phyloP scores from a whole-genome alignment of 805 yeast genomes.

The Jamesozyma jinghongensis region DNA sequence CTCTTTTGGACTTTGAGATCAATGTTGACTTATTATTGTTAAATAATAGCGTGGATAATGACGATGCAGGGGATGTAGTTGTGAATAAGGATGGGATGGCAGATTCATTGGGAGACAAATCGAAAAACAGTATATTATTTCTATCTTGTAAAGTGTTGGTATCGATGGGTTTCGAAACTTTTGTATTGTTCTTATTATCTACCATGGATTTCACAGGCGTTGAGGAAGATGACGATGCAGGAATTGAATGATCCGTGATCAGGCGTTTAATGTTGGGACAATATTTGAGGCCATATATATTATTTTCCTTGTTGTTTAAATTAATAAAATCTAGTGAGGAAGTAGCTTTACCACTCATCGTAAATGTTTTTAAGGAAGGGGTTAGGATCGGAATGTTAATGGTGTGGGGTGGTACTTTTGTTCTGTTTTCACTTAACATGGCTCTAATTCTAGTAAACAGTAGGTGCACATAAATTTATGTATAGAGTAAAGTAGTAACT shows the following conservation, averaged over 20 bases:
- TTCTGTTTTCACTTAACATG: no score
- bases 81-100: constrained; percentile 9
- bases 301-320: constrained; percentile 7
- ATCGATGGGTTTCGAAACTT: not conserved
- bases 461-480: no score
- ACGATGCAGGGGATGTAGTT: constrained; percentile 5
- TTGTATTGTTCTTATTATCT: no score
- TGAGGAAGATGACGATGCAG: not conserved
- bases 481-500: no score
- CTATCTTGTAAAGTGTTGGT: not conserved
- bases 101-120: constrained; percentile 18
- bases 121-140: constrained; percentile 13
- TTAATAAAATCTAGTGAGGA: constrained; percentile 5
- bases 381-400: no score
- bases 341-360: no score
- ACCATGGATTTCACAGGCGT: not conserved
- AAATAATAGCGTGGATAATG: constrained; percentile 4
- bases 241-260: not conserved
- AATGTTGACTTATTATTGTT: not conserved
- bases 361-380: no score
- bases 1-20: constrained; percentile 3
- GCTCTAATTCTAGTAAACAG: no score
- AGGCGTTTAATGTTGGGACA: constrained; percentile 1
- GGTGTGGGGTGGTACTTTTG: no score
- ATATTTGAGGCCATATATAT: constrained; percentile 8